Conservation (phyloP, 768 basidiomycete species). For the Lactarius sanguifluus region DNA sequence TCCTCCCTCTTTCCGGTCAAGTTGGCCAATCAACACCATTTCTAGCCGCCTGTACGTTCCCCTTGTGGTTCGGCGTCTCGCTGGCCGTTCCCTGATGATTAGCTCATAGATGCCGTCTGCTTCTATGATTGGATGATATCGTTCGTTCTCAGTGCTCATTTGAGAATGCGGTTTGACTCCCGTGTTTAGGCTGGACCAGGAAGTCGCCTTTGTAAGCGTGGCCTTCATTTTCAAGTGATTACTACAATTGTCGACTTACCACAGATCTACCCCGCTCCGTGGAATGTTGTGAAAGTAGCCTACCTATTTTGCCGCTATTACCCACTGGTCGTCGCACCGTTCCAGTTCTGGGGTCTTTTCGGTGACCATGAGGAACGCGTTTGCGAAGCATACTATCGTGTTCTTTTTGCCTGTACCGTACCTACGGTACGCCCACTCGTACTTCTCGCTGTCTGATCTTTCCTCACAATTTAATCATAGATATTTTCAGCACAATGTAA, state of each 20-base stretch:
- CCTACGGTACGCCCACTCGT: slow-evolving; percentile 16
- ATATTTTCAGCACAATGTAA: slow-evolving; percentile 23
- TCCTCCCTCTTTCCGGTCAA: background rate
- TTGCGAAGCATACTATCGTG: slow-evolving; percentile 11
- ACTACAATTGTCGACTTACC: background rate
- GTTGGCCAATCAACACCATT: background rate
- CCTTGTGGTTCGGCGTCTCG: background rate
- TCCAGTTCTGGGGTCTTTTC: slow-evolving; percentile 20
- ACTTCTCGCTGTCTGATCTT: background rate
- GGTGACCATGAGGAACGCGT: background rate
- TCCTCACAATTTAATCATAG: slow-evolving; percentile 5
- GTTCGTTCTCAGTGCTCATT: slow-evolving; percentile 16
- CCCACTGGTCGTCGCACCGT: slow-evolving; percentile 19
- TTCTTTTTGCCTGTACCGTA: slow-evolving; percentile 13
- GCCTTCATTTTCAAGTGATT: background rate
- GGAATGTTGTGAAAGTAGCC: slow-evolving; percentile 21
- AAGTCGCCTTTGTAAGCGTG: slow-evolving; percentile 16
- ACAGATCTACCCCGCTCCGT: slow-evolving; percentile 24
- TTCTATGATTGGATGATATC: slow-evolving; percentile 30
- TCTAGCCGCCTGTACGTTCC: slow-evolving; percentile 19
- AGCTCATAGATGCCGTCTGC: slow-evolving; percentile 17
- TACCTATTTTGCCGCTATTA: slow-evolving; percentile 28
- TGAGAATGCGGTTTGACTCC: no score
- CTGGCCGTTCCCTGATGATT: background rate
- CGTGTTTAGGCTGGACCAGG: slow-evolving; percentile 21